Conservation (phyloP, 106 monocot species). For the Phalaenopsis equestris region DNA sequence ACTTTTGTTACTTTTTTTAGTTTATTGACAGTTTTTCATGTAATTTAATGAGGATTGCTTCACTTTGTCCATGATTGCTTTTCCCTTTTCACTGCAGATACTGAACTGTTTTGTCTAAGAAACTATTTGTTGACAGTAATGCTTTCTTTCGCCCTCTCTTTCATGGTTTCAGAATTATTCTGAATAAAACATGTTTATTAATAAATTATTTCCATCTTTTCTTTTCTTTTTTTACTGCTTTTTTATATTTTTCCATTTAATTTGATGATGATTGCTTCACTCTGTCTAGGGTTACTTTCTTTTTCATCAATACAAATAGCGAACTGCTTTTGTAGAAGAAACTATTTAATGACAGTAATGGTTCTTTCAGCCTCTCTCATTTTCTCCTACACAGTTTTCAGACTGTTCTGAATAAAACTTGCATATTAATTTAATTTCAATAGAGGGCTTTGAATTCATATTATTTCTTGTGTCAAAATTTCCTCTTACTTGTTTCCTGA, state of each 20-base stretch:
- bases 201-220: not conserved
- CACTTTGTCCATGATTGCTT: not conserved
- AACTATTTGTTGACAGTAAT: not conserved
- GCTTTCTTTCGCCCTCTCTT: not conserved
- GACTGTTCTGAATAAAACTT: not conserved
- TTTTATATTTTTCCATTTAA: not conserved
- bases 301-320: no score
- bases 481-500: not conserved
- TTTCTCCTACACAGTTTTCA: not conserved
- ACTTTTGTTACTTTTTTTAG: not conserved
- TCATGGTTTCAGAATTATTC: not conserved
- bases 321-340: no score
- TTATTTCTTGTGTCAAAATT: not conserved
- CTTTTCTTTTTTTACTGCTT: not conserved
- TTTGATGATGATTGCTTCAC: not conserved
- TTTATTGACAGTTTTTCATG: not conserved
- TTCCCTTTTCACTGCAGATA: not conserved
- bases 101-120: not conserved
- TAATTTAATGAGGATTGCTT: not conserved
- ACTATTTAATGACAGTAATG: no score
- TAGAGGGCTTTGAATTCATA: no score
- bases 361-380: no score
- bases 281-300: no score
- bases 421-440: no score
- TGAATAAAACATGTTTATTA: not conserved